Conservation (phyloP, 768 basidiomycete species). For the Tylopilus rubrobrunneus region DNA sequence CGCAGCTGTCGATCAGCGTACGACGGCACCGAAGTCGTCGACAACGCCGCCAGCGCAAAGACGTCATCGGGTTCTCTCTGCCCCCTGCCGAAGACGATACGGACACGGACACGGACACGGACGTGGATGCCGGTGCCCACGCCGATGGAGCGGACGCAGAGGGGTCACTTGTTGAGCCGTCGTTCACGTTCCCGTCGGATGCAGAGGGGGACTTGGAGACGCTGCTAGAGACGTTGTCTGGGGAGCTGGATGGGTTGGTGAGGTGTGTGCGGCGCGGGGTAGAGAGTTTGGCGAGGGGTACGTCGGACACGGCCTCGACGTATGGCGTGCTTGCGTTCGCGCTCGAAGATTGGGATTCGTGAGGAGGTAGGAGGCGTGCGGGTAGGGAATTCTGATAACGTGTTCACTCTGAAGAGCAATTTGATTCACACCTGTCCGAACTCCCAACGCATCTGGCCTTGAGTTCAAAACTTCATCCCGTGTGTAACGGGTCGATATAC, state of each 20-base stretch:
- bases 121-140: conserved; percentile 25
- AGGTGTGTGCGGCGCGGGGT: conserved; percentile 64
- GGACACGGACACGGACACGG: conserved; percentile 34
- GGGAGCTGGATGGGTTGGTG: conserved; percentile 68
- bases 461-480: too few species aligned
- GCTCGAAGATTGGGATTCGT: conserved; percentile 73
- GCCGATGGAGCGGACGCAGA: conserved; percentile 17
- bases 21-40: conserved; percentile 61
- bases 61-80: conserved; percentile 44
- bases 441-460: too few species aligned
- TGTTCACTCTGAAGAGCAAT: too few species aligned
- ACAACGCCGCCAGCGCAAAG: conserved; percentile 48
- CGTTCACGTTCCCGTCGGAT: conserved; percentile 40
- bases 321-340: conserved; percentile 74
- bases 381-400: too few species aligned
- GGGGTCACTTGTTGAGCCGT: conserved; percentile 24
- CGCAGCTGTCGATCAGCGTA: conserved; percentile 46
- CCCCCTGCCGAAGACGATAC: conserved; percentile 24
- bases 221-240: conserved; percentile 59
- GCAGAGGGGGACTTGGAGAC: conserved; percentile 45
- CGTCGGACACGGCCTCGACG: conserved; percentile 54
- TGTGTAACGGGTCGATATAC: too few species aligned
- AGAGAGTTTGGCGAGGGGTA: conserved; percentile 62
- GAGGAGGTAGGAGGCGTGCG: background rate
- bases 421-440: too few species aligned